Base-by-base conservation (phyloP, 176 grass and related monocot species). In the Oropetium thomaeum region DNA sequence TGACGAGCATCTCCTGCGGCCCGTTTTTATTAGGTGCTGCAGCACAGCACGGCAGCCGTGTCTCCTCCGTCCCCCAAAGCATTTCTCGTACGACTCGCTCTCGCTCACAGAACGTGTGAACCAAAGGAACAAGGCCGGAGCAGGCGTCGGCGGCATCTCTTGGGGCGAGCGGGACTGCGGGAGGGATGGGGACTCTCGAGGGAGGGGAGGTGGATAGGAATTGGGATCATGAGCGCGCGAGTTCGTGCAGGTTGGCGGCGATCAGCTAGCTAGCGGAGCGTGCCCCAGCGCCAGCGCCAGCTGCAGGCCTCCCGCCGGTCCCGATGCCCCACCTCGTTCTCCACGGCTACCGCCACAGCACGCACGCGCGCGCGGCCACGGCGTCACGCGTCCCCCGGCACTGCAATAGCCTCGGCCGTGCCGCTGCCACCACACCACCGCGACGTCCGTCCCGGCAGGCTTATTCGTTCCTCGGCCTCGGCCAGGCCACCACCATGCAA, bases 71-170 rank as follows among this genome's bases (percentile, higher is more conserved):
- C 14, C 42, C 16, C 66, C 67, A 51, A 30, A 51, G 19, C 67
- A 34, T 37, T 33, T 59, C 57, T 30, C 13, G 57, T 15, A 27
- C 57, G 27, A 4, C 26, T 59, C 57, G 57, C 57, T 30, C 0
- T 2, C 17, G 8, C 61, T 13, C 11, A 19, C 8, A 9, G 49
- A 22, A 22, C 31, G 8, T 10, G 34, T 26, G n/a, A 37, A 40
- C 3, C 62, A 5, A 26, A 66, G n/a, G 8, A 20, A 38, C 45
- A 23, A 9, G 14, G 32, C 34, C n/a, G 9, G 32, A 20, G 7
- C 53, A 26, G 53, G 23, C 8, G 65, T 65, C 55, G 32, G 14
- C 59, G 10, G 83, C 68, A 85, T 80, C 60, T 85, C 13, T 80
- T 33, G 83, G 69, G 62, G 19, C 23, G 70, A 43, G 11, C 59